Base-by-base conservation (phyloP, 306 rosid species). In the Lathyrus aphaca region DNA sequence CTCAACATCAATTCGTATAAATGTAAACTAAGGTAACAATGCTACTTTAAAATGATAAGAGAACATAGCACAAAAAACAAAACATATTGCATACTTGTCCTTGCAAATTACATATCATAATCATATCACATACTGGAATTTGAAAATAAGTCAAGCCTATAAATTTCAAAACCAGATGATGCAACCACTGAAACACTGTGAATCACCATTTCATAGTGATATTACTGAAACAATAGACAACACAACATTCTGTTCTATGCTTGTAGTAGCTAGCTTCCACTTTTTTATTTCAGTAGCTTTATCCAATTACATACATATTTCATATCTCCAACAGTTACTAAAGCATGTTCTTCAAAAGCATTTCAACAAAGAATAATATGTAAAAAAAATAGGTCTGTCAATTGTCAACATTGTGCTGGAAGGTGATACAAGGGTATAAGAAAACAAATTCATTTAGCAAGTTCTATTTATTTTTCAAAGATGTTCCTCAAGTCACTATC, bases 351-450 rank as follows among this genome's bases (percentile, higher is more conserved):
- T 25, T 23, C 8, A 54, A 25, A 54, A 23, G 7, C 61, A 54
- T 54, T 54, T 23, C 61, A 25, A 55, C 19, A 27, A 56, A 27
- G 63, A 56, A 56, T 25, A 56, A 11, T 21, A 51, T 27, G 32
- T 56, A 3, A 2, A 0, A 0, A 56, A 10, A 56, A 4, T 27
- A 27, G 14, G 39, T 6, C 14, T 6, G 39, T 27, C 30, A 10
- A 10, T 19, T 53, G 59, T 21, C 8, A 10, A 21, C 59, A 53
- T 53, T 17, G 3, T 21, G 18, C 55, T 49, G 27, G 55, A 49
- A 13, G 55, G 8, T 17, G 18, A 30, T 27, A 5, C 38, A 32
- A 27, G 64, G 64, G n/a, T 45, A n/a, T 45, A n/a, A 19, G 6
- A 16, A n/a, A 14, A 45, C 16, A 4, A 45, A 5, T 5, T 45